These are phyloP conservation scores for Edaphochlamys debaryana DNA, from an alignment of 139 green algal species.

Conservation along the genomic window DNA sequence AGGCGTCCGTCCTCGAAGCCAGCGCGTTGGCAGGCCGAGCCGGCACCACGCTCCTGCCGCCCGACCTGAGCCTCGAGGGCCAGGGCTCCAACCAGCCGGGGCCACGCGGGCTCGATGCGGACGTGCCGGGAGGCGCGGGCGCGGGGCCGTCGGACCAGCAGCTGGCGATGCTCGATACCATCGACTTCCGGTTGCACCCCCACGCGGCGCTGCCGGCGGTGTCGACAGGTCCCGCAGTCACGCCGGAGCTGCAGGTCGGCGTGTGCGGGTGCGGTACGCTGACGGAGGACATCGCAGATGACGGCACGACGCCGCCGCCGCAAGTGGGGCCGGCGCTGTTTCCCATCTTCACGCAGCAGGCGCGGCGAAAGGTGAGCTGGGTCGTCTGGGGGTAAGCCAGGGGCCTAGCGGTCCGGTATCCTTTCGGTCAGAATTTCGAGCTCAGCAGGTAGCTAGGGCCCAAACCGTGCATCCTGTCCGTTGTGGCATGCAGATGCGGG, in stretches of 20 bases:
- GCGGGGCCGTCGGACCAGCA: background rate
- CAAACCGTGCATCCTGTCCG: no score
- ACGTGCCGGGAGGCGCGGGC: background rate
- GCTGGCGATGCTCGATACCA: background rate
- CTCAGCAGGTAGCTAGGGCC: no score
- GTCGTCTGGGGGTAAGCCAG: no score
- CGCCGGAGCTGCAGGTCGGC: constrained; percentile 31
- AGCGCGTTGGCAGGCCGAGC: no score
- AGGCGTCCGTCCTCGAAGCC: no score
- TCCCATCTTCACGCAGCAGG: constrained; percentile 5
- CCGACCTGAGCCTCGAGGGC: constrained; percentile 13
- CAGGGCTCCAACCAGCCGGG: constrained; percentile 23
- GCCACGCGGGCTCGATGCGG: background rate
- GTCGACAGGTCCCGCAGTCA: constrained; percentile 10
- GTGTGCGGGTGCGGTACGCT: no score
- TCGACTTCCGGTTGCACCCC: constrained; percentile 1
- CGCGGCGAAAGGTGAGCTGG: no score
- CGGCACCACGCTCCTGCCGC: no score
- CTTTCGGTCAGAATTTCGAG: no score
- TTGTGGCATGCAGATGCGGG: no score
- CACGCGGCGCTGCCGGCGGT: background rate
- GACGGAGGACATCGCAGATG: constrained; percentile 5
- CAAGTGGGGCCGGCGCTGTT: constrained; percentile 16
- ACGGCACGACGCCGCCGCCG: constrained; percentile 24
- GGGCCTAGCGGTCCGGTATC: no score